Evolutionary conservation across 2,329 filamentous ascomycete species (phyloP).

Genomic region (Xylaria sp.): DNA sequence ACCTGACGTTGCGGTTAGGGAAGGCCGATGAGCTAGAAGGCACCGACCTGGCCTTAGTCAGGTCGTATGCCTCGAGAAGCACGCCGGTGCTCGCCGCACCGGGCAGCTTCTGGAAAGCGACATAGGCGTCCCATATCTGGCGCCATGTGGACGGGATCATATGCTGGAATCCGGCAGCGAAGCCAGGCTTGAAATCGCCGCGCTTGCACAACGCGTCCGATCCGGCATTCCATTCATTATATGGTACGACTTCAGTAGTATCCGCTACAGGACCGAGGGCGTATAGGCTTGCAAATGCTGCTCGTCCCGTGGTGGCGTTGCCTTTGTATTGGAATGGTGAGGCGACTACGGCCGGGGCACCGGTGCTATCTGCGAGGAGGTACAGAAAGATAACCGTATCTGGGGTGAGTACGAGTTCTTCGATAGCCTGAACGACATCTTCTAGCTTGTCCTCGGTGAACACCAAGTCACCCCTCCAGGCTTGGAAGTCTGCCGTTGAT

Average conservation of each 20-base stretch:
- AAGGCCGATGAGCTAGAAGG: constrained; percentile 42
- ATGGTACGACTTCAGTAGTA: constrained; percentile 22
- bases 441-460: constrained; percentile 33
- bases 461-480: constrained; percentile 31
- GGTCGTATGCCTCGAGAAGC: constrained; percentile 28
- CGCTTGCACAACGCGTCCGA: constrained; percentile 10
- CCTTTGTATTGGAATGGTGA: constrained; percentile 30
- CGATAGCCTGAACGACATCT: constrained; percentile 27
- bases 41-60: constrained; percentile 39
- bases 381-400: constrained; percentile 26
- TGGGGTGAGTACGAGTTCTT: constrained; percentile 23
- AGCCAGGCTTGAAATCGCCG: constrained; percentile 30
- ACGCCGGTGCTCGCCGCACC: constrained; percentile 20
- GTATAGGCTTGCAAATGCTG: constrained; percentile 25
- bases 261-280: constrained; percentile 30
- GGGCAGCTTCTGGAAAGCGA: constrained; percentile 25
- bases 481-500: neutral
- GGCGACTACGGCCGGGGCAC: constrained; percentile 17
- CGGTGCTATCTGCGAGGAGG: constrained; percentile 17
- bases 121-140: constrained; percentile 27
- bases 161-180: constrained; percentile 20
- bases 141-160: constrained; percentile 31
- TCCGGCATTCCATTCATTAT: constrained; percentile 31
- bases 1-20: constrained; percentile 50
- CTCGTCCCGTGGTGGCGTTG: constrained; percentile 8